Base-by-base conservation (phyloP, 139 green algal species). In the Nannochloris sp. region DNA sequence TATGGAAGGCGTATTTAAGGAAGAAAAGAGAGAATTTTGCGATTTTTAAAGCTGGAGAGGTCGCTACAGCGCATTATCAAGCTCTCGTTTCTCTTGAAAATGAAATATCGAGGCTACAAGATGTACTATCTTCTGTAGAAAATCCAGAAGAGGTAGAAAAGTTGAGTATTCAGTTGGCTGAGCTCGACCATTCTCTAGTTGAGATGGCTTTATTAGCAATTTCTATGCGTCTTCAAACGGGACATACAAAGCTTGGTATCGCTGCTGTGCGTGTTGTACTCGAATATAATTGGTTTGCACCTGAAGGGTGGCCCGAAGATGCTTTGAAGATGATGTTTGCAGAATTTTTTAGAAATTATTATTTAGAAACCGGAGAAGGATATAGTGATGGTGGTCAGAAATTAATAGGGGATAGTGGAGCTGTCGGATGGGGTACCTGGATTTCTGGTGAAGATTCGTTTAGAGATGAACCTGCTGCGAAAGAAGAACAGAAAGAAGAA, bases 221-320 rank as follows among this genome's bases (percentile, higher is more conserved):
- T 2, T 37, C 59, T 2, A 58, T 83, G 14, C 74, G 83, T 47
- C 44, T 89, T 45, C 56, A 78, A 23, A 63, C 71, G 1, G 83
- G 85, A 6, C 59, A 81, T 64, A 80, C 38, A 0, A 85, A 93
- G 71, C 64, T 39, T 19, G 85, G 65, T 2, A 56, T 93, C 15
- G 82, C 64, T 1, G 62, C 67, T 23, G 35, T 88, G 8, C 84
- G 85, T 56, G 86, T 79, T 7, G 37, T 80, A 48, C 54, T 89
- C 32, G 87, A 95, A 72, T 95, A 80, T 61, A 80, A 83, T 54
- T 79, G 74, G 47, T 90, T 87, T 48, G 33, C 69, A 5, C 82
- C 81, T 7, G 61, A 71, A 7, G 70, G 61, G 66, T n/a, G 75
- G 66, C 68, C 64, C 46, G 36, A 54, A 55, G 54, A 60, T 12